Base-by-base conservation (phyloP, 225 moss, liverwort and hornwort species). In the Pseudoscleropodium purum region DNA sequence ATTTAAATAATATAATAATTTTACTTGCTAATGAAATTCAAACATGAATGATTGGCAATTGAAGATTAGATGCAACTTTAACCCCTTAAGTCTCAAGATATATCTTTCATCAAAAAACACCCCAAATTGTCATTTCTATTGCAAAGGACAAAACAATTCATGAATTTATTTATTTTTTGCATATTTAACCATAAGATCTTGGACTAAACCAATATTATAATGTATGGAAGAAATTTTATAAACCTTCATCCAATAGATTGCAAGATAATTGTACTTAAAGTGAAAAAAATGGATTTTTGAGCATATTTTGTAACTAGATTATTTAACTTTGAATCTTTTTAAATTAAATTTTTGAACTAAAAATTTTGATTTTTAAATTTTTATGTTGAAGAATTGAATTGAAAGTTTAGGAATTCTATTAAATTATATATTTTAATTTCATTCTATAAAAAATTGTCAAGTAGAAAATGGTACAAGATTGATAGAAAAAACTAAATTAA, bases 41-140 rank as follows among this genome's bases (percentile, higher is more conserved):
- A 37, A 66, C 10, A 8, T 33, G 17, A 33, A 8, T 33, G 30
- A 33, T 65, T 65, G 17, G 8, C 56, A 18, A 18, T 33, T 65
- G 17, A 65, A 33, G 33, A 33, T 7, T 65, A 64, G 56, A 56
- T 56, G 7, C 20, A 57, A 57, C 57, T 57, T 56, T 19, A 56
- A 14, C 1, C 1, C 6, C 7, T 23, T 21, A 4, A n/a, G 9
- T n/a, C 2, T 6, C 1, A 4, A 23, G 2, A 7, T 12, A 10
- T 13, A n/a, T n/a, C 23, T 69, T 69, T n/a, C 23, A 21, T n/a
- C 5, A 13, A 20, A 68, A 69, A 13, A 0, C 4, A 69, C 3
- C 39, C 24, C 1, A 68, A 67, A 20, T 0, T 37, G 0, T 2
- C 21, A 68, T 68, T 68, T 68, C 6, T 10, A 20, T 6, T 37